A percentile compares a stretch with the other conserved stretches of the same genome.
phyloP scores from a whole-genome alignment of 768 basidiomycete genomes.

The Clitopilus hobsonii region DNA sequence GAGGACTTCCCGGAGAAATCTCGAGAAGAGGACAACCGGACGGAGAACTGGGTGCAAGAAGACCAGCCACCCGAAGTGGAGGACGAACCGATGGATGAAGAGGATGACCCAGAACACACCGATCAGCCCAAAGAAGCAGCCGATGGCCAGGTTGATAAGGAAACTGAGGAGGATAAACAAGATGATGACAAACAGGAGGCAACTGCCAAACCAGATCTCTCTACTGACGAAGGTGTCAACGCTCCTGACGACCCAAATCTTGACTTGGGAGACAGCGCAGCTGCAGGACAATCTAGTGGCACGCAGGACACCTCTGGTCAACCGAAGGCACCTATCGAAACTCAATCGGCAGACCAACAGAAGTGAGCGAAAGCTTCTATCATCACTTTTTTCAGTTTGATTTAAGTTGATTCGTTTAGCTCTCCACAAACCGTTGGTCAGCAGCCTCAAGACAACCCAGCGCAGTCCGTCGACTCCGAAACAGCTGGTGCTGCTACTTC shows the following conservation, averaged over 20 bases:
- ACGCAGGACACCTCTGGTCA: constrained; percentile 23
- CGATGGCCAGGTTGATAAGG: constrained; percentile 22
- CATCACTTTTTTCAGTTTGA: neutral
- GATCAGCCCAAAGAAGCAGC: constrained; percentile 21
- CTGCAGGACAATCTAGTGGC: constrained; percentile 26
- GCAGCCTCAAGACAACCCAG: constrained; percentile 8
- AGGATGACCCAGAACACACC: constrained; percentile 12
- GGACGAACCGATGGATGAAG: constrained; percentile 26
- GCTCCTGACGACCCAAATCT: constrained; percentile 25
- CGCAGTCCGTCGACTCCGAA: constrained; percentile 13
- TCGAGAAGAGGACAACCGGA: neutral
- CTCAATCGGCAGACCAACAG: constrained; percentile 22
- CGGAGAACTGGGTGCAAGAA: constrained; percentile 17
- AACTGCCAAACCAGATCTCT: constrained; percentile 38
- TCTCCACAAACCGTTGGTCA: neutral
- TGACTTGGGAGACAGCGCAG: constrained; percentile 24
- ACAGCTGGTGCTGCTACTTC: constrained; percentile 30
- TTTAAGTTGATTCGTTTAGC: neutral
- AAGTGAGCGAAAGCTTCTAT: constrained; percentile 27
- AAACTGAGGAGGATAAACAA: constrained; percentile 24
- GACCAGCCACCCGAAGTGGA: constrained; percentile 17
- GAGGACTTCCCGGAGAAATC: constrained; percentile 13
- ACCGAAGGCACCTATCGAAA: constrained; percentile 19
- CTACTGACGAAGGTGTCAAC: constrained; percentile 33
- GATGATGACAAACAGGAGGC: constrained; percentile 24